phyloP scores from a whole-genome alignment of 176 grass and related monocot genomes.

The Microstegium vimineum region DNA sequence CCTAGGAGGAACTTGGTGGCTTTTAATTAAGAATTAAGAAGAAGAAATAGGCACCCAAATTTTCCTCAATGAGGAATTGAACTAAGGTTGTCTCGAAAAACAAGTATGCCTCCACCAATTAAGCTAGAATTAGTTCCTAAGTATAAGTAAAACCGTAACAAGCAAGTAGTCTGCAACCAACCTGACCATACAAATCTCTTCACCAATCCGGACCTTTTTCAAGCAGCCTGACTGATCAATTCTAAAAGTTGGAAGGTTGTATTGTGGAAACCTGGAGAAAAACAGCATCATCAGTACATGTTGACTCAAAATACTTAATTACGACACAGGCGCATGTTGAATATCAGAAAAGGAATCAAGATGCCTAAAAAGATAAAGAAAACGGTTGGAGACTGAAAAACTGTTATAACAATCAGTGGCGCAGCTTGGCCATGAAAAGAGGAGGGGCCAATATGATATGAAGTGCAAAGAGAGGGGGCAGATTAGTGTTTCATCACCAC shows the following conservation, averaged over 20 bases:
- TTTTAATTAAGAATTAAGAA: background rate
- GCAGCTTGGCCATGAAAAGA: no score
- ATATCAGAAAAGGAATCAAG: conserved; percentile 8
- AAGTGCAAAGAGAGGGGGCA: no score
- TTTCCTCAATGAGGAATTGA: background rate
- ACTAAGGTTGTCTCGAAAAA: background rate
- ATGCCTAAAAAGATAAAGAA: background rate
- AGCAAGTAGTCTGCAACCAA: conserved; percentile 33
- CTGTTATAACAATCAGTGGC: no score
- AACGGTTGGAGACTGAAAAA: background rate
- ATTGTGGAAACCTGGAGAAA: conserved; percentile 89
- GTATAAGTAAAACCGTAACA: conserved; percentile 8
- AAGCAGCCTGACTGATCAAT: conserved; percentile 61
- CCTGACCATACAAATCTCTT: conserved; percentile 95
- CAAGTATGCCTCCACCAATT: background rate
- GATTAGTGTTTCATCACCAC: no score
- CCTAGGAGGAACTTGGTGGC: background rate
- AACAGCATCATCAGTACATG: conserved; percentile 12
- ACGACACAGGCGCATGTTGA: background rate
- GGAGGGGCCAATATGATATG: no score
- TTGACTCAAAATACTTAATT: background rate
- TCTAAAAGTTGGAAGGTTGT: conserved; percentile 89
- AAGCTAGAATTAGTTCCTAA: background rate
- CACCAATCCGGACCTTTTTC: conserved; percentile 84
- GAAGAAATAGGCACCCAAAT: background rate